These are phyloP conservation scores for Colletotrichum shisoi DNA, from an alignment of 2,329 filamentous ascomycete species.

Conservation along the genomic window DNA sequence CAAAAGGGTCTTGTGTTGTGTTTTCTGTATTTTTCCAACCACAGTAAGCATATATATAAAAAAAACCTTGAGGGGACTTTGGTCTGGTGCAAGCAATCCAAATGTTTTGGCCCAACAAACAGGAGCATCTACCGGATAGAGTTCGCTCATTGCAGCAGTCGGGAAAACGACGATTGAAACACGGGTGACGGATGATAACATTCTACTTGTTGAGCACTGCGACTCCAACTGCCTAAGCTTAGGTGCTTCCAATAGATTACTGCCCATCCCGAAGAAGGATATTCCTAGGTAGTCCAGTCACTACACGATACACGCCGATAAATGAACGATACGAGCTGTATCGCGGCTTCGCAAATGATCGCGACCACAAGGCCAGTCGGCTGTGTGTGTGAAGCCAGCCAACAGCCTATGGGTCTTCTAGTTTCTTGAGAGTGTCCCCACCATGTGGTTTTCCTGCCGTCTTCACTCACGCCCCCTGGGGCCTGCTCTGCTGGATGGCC, in stretches of 20 bases:
- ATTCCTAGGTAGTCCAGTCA: not conserved
- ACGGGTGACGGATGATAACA: not conserved
- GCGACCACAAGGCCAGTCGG: too few relatives aligned
- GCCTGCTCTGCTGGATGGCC: too few relatives aligned
- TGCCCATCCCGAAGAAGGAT: rapidly evolving
- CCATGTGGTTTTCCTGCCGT: not conserved
- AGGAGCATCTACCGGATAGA: too few relatives aligned
- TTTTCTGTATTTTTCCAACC: too few relatives aligned
- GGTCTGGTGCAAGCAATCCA: too few relatives aligned
- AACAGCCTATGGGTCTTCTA: not conserved
- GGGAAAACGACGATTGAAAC: not conserved
- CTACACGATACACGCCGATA: not conserved
- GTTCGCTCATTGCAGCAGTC: not conserved
- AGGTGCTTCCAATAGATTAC: not conserved
- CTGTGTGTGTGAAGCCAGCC: not conserved
- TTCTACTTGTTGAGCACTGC: not conserved
- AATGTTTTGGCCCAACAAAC: not conserved
- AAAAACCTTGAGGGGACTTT: too few relatives aligned
- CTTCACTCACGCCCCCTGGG: too few relatives aligned
- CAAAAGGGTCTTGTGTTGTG: too few relatives aligned
- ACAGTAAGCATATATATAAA: too few relatives aligned
- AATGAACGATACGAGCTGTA: not conserved
- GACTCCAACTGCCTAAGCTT: not conserved
- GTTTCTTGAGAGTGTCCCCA: too few relatives aligned
- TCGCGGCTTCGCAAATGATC: not conserved